phyloP scores from a whole-genome alignment of 495 filamentous ascomycete species.

The Hypoxylon subgilvum region DNA sequence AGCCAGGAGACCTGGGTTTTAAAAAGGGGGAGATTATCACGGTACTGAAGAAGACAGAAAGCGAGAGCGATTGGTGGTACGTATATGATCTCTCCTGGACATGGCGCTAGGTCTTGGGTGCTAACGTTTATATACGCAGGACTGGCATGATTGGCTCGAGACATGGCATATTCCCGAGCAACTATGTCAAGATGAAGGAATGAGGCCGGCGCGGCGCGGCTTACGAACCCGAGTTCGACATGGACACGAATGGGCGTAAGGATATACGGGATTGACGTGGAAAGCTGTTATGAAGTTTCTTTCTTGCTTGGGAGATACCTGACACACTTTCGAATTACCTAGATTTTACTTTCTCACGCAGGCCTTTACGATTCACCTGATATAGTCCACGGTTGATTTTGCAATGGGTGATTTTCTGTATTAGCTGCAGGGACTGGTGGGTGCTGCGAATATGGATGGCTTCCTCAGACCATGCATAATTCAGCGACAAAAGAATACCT shows the following conservation, averaged over 20 bases:
- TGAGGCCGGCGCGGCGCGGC: constrained; percentile 11
- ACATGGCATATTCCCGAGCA: constrained; percentile 63
- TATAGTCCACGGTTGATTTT: constrained; percentile 10
- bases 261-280: constrained; percentile 2
- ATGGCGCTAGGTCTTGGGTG: not conserved
- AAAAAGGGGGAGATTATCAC: constrained; percentile 98
- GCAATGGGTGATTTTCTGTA: not conserved
- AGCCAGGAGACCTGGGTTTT: constrained; percentile 90
- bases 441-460: no score
- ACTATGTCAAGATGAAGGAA: constrained; percentile 61
- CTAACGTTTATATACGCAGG: constrained; percentile 46
- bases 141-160: constrained; percentile 61
- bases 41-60: constrained; percentile 96
- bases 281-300: constrained; percentile 25
- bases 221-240: not conserved
- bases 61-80: constrained; percentile 88
- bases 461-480: no score
- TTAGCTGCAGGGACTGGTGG: no score
- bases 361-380: constrained; percentile 12
- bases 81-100: constrained; percentile 31
- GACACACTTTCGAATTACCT: constrained; percentile 10
- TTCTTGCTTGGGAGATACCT: constrained; percentile 30
- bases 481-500: no score
- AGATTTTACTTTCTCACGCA: constrained; percentile 22
- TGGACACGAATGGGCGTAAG: constrained; percentile 16